phyloP scores from a whole-genome alignment of 2,329 filamentous ascomycete genomes.

The Fusarium globosum region DNA sequence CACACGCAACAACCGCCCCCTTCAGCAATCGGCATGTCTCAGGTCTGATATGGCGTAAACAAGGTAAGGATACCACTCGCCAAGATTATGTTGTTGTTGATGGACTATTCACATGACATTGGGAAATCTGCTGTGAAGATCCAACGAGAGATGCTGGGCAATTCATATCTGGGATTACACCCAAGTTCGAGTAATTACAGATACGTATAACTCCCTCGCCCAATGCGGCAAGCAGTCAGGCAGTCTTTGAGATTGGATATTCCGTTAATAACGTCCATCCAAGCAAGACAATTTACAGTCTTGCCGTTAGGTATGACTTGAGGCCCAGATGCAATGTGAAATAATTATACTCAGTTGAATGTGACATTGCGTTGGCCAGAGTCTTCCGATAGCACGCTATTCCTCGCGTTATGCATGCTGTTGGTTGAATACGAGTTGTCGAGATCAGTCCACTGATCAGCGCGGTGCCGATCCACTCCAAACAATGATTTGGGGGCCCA shows the following conservation, averaged over 20 bases:
- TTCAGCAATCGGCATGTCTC: neutral
- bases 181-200: neutral
- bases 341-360: neutral
- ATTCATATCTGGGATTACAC: accelerated
- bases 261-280: neutral
- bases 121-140: neutral
- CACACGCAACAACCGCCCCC: neutral
- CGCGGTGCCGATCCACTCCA: neutral
- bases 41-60: neutral
- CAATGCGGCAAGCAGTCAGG: neutral
- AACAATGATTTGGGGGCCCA: neutral
- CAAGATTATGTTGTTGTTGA: neutral
- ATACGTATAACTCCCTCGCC: neutral
- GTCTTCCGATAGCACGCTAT: neutral
- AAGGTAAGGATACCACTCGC: neutral
- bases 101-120: accelerated
- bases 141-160: accelerated
- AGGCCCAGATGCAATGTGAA: neutral
- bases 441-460: neutral
- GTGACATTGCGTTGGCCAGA: neutral
- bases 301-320: accelerated
- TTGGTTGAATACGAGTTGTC: neutral
- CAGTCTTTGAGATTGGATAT: neutral
- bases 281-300: neutral
- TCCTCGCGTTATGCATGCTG: neutral